Conservation (phyloP, 768 basidiomycete species). For the Tulasnella calospora region DNA sequence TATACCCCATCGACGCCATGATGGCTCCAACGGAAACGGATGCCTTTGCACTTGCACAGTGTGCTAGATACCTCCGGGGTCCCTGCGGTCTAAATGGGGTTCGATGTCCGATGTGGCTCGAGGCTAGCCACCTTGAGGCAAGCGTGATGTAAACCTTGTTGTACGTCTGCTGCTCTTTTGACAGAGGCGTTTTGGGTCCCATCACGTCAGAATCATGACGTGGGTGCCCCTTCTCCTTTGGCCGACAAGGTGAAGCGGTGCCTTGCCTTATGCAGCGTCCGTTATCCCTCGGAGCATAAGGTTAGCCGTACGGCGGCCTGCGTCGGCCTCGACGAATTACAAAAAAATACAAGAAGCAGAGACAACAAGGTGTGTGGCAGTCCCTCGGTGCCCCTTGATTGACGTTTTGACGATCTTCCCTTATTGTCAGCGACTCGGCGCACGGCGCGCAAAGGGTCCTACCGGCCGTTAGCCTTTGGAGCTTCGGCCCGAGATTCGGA, state of each 20-base stretch:
- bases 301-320: conserved; percentile 2
- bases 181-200: neutral
- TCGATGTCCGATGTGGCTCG: neutral
- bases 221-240: neutral
- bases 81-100: neutral
- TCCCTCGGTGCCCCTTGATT: conserved; percentile 3
- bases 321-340: neutral
- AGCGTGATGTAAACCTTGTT: conserved; percentile 10
- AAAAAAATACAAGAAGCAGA: neutral
- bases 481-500: neutral
- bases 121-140: conserved; percentile 9
- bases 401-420: conserved; percentile 2
- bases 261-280: neutral
- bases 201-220: neutral
- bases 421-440: neutral
- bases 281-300: neutral
- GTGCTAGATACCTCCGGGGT: neutral
- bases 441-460: neutral
- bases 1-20: neutral
- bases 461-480: neutral
- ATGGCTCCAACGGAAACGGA: neutral
- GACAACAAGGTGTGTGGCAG: neutral
- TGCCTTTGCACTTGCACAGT: neutral
- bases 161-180: neutral
- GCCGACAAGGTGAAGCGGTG: neutral